A percentile compares a stretch with the other conserved stretches of the same genome.
Conservation (phyloP, 169 alveolate species). For the Plasmodium vinckei region DNA sequence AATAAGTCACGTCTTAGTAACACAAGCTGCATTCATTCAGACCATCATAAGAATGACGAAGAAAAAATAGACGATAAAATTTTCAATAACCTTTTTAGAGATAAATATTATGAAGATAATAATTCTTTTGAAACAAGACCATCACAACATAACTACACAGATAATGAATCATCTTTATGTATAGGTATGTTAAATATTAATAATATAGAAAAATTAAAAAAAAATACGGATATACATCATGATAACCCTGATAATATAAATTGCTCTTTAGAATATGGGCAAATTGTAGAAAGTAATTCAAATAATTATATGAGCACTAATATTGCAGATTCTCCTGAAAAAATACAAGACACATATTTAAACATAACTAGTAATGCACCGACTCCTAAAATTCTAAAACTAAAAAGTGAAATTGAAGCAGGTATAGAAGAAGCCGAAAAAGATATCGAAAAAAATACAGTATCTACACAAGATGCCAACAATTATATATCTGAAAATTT, state of each 20-base stretch:
- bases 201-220: not conserved
- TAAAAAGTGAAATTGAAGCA: not conserved
- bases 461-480: too few relatives aligned
- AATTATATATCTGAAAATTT: too few relatives aligned
- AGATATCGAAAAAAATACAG: not conserved
- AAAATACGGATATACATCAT: not conserved
- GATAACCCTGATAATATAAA: too few relatives aligned
- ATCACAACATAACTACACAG: not conserved
- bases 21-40: not conserved
- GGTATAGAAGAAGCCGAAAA: not conserved
- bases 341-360: too few relatives aligned
- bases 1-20: not conserved
- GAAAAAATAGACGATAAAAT: conserved; percentile 1
- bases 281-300: too few relatives aligned
- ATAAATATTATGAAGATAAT: not conserved
- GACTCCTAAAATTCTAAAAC: too few relatives aligned
- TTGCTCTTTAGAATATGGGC: too few relatives aligned
- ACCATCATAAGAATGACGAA: not conserved
- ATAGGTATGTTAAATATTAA: not conserved
- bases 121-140: not conserved
- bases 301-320: too few relatives aligned
- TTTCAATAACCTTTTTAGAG: not conserved
- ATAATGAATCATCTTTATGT: conserved; percentile 7
- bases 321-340: too few relatives aligned
- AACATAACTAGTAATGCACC: too few relatives aligned